Percentiles rank a stretch among this genome's conserved stretches.
phyloP scores from a whole-genome alignment of 1,284 basidiomycete genomes.

The Pholiota adiposa region DNA sequence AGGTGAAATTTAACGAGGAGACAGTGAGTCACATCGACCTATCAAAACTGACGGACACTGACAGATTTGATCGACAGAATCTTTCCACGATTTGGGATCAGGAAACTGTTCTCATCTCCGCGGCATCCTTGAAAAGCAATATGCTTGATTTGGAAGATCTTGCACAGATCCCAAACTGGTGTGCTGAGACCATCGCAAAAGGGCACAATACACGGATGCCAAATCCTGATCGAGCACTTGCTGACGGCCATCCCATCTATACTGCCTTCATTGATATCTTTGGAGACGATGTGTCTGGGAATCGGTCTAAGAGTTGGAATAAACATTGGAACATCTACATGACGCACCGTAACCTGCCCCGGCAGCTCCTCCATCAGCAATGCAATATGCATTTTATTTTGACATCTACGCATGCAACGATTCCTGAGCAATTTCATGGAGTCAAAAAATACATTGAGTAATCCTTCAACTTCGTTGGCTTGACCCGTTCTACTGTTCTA shows the following conservation, averaged over 20 bases:
- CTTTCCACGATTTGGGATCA: no score
- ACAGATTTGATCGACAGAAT: conserved; percentile 16
- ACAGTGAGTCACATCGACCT: conserved; percentile 14
- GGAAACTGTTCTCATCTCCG: no score
- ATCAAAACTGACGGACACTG: conserved; percentile 10
- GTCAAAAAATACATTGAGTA: conserved; percentile 33
- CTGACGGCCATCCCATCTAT: conserved; percentile 33
- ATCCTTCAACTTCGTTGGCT: conserved; percentile 2
- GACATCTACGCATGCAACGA: conserved; percentile 35
- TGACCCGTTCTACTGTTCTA: neutral
- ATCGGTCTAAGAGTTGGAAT: conserved; percentile 34
- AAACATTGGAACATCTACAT: conserved; percentile 38
- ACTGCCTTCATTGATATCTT: conserved; percentile 32
- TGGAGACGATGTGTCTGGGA: conserved; percentile 35
- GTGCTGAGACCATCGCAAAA: no score
- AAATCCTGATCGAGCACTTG: conserved; percentile 32
- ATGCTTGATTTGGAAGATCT: no score
- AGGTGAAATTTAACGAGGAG: conserved; percentile 21
- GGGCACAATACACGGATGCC: conserved; percentile 31
- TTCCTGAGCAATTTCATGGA: conserved; percentile 37
- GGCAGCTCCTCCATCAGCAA: conserved; percentile 35
- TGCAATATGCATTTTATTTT: conserved; percentile 38
- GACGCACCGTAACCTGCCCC: conserved; percentile 33
- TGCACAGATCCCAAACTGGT: no score
- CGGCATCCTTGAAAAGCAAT: no score